Evolutionary conservation across 805 yeast species (phyloP), one percentile per base, ranked within the genome.

Genomic region (Wickerhamomyces chaumierensis): DNA sequence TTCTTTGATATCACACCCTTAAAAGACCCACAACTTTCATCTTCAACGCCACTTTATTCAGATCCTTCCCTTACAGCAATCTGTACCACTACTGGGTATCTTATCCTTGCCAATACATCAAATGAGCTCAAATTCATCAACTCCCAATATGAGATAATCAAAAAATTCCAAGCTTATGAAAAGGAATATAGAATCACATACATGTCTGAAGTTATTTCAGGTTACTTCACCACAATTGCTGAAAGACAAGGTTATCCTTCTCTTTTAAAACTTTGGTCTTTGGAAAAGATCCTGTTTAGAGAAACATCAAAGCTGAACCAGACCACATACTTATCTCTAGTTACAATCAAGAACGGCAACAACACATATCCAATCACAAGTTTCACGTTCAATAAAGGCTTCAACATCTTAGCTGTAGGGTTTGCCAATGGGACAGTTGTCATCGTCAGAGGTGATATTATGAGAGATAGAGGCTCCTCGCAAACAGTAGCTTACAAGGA

Each of bases 401-500:
- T 79, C 43, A 68, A 84, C 3, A 72, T 83, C 27, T 56, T 81
- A 5, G 88, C 82, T 0, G 61, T 84, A 35, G 95, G 95, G 0
- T 84, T 76, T 49, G 80, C 88, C 13, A 81, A 87, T 56, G 98
- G 98, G 2, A 68, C 76, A 17, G 86, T 88, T 2, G 63, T 88
- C 2, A 61, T 88, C 6, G 73, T 88, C 0, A 63, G 97, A 44
- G 98, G 98, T 8, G 97, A 92, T 56, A 57, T 92, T 25, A 47
- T 85, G 6, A 75, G 87, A 48, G 98, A 92, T 53, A 65, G 95
- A 42, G 97, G 97, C 0, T 77, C 95, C 9, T 73, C 92, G 46
- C 97, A 90, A 51, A 65, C 96, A 21, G 56, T 81, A 0, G 77
- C 88, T 1, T 84, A 78, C 53, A 84, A 81, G 42, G 58, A 60